Conservation (phyloP, 768 basidiomycete species). For the Xerocomus brunneocitrinus region DNA sequence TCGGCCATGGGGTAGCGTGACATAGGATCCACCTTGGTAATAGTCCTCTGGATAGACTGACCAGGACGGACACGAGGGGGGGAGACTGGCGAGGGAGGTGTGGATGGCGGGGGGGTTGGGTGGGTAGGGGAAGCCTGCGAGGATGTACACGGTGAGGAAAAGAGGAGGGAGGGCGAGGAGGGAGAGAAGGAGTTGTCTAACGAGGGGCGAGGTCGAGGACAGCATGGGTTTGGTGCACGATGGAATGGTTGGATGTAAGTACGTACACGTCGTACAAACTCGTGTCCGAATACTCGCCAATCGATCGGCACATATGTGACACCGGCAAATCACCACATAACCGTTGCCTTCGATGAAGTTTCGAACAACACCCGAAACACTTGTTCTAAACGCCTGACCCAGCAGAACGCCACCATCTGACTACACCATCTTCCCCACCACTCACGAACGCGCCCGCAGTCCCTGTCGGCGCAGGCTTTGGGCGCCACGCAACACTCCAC, state of each 20-base stretch:
- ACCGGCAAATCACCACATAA: neutral
- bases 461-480: slow-evolving; percentile 50
- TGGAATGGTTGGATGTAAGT: neutral
- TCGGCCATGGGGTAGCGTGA: slow-evolving; percentile 57
- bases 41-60: slow-evolving; percentile 69
- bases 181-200: slow-evolving; percentile 28
- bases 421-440: slow-evolving; percentile 70
- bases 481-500: slow-evolving; percentile 81
- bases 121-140: slow-evolving; percentile 61
- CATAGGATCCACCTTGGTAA: slow-evolving; percentile 59
- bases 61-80: slow-evolving; percentile 53
- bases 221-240: slow-evolving; percentile 6
- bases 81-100: slow-evolving; percentile 58
- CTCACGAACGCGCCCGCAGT: slow-evolving; percentile 62
- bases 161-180: slow-evolving; percentile 59
- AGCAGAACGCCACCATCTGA: slow-evolving; percentile 76
- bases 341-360: neutral
- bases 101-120: slow-evolving; percentile 48
- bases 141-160: slow-evolving; percentile 54
- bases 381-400: slow-evolving; percentile 36
- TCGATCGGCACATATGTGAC: neutral
- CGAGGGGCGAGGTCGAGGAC: slow-evolving; percentile 6
- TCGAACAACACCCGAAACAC: neutral
- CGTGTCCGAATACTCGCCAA: neutral
- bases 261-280: neutral